Base-by-base conservation (phyloP, 2,329 filamentous ascomycete species). In the Penicillium oxalicum region DNA sequence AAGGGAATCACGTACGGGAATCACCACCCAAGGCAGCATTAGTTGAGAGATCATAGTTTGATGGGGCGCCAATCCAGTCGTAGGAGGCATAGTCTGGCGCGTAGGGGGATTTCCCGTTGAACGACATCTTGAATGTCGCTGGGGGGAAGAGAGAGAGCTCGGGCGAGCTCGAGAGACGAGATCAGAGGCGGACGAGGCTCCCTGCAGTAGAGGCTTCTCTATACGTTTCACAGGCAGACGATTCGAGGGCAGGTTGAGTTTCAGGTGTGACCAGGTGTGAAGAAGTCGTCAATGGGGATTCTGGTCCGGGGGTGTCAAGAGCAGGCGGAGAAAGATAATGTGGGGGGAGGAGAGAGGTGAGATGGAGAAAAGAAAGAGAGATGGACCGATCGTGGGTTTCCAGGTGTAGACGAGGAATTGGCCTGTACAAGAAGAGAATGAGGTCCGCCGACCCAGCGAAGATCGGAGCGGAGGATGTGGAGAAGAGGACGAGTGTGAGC, bases 11-110 rank as follows among this genome's bases (percentile, higher is more conserved):
- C 87, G 66, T 80, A 91, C 87, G 78, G 58, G 88, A 87, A 75
- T 94, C 80, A 66, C 88, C 88, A 61, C 88, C 88, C 49, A 80
- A 76, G 53, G 78, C 76, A 34, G 72, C 55, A 63, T 88, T 74
- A 42, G 80, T 80, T 9, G 70, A 48, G 6, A 69, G 57, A 8
- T 60, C 56, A 50, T 68, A 74, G 56, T 75, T 65, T 28, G 72
- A 56, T 18, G 73, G 73, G 40, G 71, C 68, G 35, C 73, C 72
- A 9, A 70, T 69, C 72, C 72, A 75, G 63, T 74, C 73, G 65
- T 75, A 75, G 24, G 73, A 75, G 24, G 73, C 72, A 62, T 74
- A 75, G 41, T 71, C 63, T 24, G 72, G 72, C 46, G 58, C 53
- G 52, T 63, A 71, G 12, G 62, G 60, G 49, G 58, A 54, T 43